Conservation (phyloP, 306 rosid genomes). For the Vigna reflexopilosa region DNA sequence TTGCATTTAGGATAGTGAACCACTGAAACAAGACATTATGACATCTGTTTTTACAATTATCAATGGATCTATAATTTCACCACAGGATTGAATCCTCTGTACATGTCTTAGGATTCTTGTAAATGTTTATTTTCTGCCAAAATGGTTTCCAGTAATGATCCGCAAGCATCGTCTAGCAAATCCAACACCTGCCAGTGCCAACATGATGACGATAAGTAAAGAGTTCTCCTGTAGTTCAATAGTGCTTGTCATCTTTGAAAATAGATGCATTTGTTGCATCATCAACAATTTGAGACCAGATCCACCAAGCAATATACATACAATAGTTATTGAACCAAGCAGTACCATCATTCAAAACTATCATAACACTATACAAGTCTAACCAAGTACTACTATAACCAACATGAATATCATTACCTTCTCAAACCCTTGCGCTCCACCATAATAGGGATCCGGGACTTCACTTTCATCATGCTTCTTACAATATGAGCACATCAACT, state of each 20-base stretch:
- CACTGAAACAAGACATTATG: slow-evolving; percentile 28
- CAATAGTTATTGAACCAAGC: slow-evolving; percentile 15
- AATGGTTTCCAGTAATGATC: slow-evolving; percentile 75
- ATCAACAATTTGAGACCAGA: slow-evolving; percentile 3
- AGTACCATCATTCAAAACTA: slow-evolving; percentile 21
- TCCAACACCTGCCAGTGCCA: slow-evolving; percentile 80
- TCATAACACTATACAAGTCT: slow-evolving; percentile 12
- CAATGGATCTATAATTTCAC: neutral
- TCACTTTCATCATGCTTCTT: slow-evolving; percentile 81
- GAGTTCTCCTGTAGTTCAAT: neutral
- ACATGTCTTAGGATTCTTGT: slow-evolving; percentile 47
- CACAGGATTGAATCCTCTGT: slow-evolving; percentile 32
- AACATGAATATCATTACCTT: slow-evolving; percentile 60
- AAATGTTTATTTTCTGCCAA: slow-evolving; percentile 71
- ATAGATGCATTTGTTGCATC: slow-evolving; percentile 3
- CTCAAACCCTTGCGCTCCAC: slow-evolving; percentile 91
- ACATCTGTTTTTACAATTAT: neutral
- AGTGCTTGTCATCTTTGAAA: neutral
- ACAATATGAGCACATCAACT: slow-evolving; percentile 91
- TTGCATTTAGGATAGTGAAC: neutral
- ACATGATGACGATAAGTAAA: slow-evolving; percentile 28
- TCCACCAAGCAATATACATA: slow-evolving; percentile 4
- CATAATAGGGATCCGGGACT: slow-evolving; percentile 96
- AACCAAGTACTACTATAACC: slow-evolving; percentile 12
- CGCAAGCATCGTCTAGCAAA: slow-evolving; percentile 96